phyloP scores from a whole-genome alignment of 768 basidiomycete species.

The Termitomyces titanicus region DNA sequence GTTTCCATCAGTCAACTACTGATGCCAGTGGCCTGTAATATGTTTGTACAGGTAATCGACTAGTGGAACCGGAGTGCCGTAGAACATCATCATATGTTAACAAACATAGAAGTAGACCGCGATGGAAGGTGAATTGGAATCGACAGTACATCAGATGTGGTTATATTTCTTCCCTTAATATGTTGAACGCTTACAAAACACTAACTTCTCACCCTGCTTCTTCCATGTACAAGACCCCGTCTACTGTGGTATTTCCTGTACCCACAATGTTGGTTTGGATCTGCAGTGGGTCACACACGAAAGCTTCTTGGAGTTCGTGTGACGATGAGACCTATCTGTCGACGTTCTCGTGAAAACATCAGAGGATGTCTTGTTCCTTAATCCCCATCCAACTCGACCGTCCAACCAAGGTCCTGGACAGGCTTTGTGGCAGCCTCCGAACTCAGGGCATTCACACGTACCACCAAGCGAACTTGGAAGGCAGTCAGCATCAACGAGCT shows the following conservation, averaged over 20 bases:
- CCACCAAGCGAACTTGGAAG: constrained; percentile 63
- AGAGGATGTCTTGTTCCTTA: constrained; percentile 15
- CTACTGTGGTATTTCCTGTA: background rate
- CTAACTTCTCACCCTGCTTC: background rate
- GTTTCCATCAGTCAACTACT: background rate
- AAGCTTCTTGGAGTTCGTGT: background rate
- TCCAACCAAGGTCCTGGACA: constrained; percentile 73
- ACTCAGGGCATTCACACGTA: constrained; percentile 53
- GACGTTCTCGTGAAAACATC: background rate
- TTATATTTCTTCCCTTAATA: background rate
- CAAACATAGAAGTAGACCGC: too few relatives aligned
- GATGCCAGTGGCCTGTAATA: background rate
- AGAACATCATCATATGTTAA: too few relatives aligned
- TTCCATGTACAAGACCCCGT: background rate
- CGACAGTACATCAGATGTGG: background rate
- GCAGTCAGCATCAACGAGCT: constrained; percentile 59
- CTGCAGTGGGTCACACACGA: background rate
- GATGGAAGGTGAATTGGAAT: background rate
- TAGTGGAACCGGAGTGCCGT: background rate
- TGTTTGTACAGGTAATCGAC: background rate
- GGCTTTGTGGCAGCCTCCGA: constrained; percentile 58
- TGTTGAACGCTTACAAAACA: background rate
- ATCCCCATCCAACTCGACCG: constrained; percentile 49
- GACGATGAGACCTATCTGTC: background rate
- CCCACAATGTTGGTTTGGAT: background rate